Evolutionary conservation across 768 basidiomycete species (phyloP), one percentile per base, ranked within the genome.

Genomic region (Pisolithus tinctorius): DNA sequence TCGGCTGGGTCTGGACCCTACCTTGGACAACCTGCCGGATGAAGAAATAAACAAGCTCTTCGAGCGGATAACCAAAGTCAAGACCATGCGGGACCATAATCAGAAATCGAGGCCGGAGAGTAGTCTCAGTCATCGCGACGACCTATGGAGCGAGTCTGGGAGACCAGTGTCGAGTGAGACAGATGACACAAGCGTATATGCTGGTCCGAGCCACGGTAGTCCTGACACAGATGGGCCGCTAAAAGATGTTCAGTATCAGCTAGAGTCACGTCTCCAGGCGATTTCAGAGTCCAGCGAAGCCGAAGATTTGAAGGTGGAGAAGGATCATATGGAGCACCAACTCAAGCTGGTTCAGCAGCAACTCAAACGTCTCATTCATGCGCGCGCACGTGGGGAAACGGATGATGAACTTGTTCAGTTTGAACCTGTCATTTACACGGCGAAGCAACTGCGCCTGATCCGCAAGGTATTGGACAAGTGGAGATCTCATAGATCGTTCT

Each of bases 31-130:
- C 60, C 78, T 99, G 23, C 91, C 89, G 0, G 95, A 99, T 66
- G 89, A 93, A 54, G 95, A 98, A 63, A 76, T 99, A 46, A 91
- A 93, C 74, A 91, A 88, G 60, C 74, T 95, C 27, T 97, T 86
- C 66, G 90, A 97, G 70, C 89, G 93, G 71, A 95, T 98, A 62
- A 85, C 92, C 31, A 90, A 88, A 64, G 89, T 92, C 47, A 91
- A 93, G 70, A 86, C 84, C 14, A 79, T 91, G 77, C 86, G 90
- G 14, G 87, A 89, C 57, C 84, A 89, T 54, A 81, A 84, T 55
- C 76, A 77, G 42, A 88, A 86, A 56, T 76, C 84, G n/a, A 80
- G 93, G 6, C 91, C 93, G 5, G 93, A 94, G 62, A 93, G 90
- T 60, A 91, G 89, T 63, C 77, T 89, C 40, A 90, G 88, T 60